Conservation (phyloP, 192 early-diverging fungal species). For the Linnemannia elongata region DNA sequence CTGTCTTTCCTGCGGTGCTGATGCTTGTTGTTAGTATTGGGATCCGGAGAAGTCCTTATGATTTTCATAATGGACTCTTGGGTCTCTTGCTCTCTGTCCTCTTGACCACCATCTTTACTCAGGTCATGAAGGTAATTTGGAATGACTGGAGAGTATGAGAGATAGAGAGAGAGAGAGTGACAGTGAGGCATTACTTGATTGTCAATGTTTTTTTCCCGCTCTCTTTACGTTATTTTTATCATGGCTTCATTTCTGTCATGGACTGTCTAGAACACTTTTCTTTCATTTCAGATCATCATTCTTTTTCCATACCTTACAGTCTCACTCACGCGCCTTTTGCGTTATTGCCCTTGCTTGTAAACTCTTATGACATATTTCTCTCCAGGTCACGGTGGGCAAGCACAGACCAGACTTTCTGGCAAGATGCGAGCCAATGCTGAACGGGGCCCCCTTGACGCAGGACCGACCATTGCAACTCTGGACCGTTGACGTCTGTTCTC, state of each 20-base stretch:
- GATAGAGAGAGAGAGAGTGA: neutral
- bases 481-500: constrained; percentile 63
- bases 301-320: neutral
- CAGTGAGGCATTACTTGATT: too few relatives aligned
- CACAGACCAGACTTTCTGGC: constrained; percentile 64
- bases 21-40: constrained; percentile 43
- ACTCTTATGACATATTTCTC: too few relatives aligned
- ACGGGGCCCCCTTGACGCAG: constrained; percentile 19
- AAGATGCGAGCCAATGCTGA: constrained; percentile 52
- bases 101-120: constrained; percentile 60
- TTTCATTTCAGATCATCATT: neutral
- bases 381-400: constrained; percentile 57
- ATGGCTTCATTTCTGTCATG: neutral
- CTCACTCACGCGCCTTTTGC: neutral
- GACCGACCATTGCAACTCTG: constrained; percentile 68
- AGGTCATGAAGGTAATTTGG: constrained; percentile 56
- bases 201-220: neutral
- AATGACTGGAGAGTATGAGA: neutral
- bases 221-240: neutral
- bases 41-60: constrained; percentile 42
- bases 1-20: constrained; percentile 53
- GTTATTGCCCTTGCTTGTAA: neutral
- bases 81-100: constrained; percentile 56
- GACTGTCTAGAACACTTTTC: neutral
- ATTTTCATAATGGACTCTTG: constrained; percentile 43